Conservation (phyloP, 345 rosid genomes). For the Carallia pectinifolia region DNA sequence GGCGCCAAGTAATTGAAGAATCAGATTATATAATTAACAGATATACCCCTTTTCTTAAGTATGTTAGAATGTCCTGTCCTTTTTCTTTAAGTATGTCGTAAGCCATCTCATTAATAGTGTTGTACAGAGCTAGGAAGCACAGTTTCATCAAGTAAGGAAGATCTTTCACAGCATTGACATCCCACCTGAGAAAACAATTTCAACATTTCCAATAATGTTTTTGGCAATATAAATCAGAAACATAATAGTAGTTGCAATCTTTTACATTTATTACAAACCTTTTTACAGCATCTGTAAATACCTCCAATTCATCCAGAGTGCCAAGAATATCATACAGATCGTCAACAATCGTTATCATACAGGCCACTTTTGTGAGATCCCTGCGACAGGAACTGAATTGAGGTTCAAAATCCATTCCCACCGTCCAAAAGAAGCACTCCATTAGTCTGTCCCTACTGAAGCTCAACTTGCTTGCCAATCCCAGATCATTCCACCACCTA, state of each 20-base stretch:
- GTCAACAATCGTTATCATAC: constrained; percentile 19
- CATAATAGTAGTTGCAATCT: neutral
- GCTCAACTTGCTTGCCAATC: constrained; percentile 12
- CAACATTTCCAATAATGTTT: neutral
- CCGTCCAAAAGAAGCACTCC: constrained; percentile 12
- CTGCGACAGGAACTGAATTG: constrained; percentile 6
- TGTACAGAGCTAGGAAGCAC: constrained; percentile 28
- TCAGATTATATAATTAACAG: neutral
- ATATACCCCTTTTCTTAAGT: constrained; percentile 33
- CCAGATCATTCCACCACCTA: constrained; percentile 28
- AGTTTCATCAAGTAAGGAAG: constrained; percentile 37
- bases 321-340: constrained; percentile 25
- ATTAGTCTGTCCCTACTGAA: constrained; percentile 20
- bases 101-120: constrained; percentile 30
- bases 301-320: constrained; percentile 20
- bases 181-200: constrained; percentile 29
- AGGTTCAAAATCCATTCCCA: constrained; percentile 19
- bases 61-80: constrained; percentile 22
- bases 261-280: constrained; percentile 9
- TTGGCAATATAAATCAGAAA: neutral
- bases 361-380: constrained; percentile 9
- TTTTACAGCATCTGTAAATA: constrained; percentile 23
- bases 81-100: constrained; percentile 16
- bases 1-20: neutral
- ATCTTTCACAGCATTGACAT: constrained; percentile 12